phyloP scores from a whole-genome alignment of 2,329 filamentous ascomycete species.

The Ophiocordyceps robertsii region DNA sequence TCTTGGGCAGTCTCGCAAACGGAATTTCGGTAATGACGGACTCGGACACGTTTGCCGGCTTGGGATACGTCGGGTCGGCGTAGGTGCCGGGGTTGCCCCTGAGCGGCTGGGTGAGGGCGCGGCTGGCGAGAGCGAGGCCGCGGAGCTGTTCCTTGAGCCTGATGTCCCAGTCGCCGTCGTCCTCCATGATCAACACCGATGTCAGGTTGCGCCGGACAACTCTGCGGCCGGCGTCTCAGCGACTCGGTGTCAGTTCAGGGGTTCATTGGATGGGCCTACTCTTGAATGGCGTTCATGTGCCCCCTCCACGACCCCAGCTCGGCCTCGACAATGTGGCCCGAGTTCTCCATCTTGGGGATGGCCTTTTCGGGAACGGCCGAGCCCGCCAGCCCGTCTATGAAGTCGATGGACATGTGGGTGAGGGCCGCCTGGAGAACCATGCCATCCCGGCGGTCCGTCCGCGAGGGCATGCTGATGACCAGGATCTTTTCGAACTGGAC shows the following conservation, averaged over 20 bases:
- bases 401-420: slow-evolving; percentile 29
- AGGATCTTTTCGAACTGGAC: slow-evolving; percentile 38
- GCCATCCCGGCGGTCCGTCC: slow-evolving; percentile 36
- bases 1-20: slow-evolving; percentile 9
- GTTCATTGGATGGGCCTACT: slow-evolving; percentile 8
- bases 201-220: slow-evolving; percentile 30
- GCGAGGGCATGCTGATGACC: slow-evolving; percentile 34
- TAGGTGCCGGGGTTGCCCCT: slow-evolving; percentile 4
- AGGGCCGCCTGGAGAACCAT: slow-evolving; percentile 32
- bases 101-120: slow-evolving; percentile 19
- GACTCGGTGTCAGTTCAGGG: background rate
- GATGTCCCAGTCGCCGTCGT: slow-evolving; percentile 45
- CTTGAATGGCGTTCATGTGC: slow-evolving; percentile 23
- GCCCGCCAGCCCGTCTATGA: slow-evolving; percentile 29
- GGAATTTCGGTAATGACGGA: slow-evolving; percentile 5
- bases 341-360: slow-evolving; percentile 17
- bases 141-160: slow-evolving; percentile 32
- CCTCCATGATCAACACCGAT: slow-evolving; percentile 39
- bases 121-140: slow-evolving; percentile 22
- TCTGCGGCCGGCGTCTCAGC: slow-evolving; percentile 6
- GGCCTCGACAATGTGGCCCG: slow-evolving; percentile 13
- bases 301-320: slow-evolving; percentile 23
- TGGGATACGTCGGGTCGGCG: slow-evolving; percentile 12
- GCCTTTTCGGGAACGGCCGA: slow-evolving; percentile 22
- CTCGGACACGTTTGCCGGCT: background rate